These are phyloP conservation scores for Capronia americana DNA, from an alignment of 2,329 filamentous ascomycete genomes.

Conservation along the genomic window DNA sequence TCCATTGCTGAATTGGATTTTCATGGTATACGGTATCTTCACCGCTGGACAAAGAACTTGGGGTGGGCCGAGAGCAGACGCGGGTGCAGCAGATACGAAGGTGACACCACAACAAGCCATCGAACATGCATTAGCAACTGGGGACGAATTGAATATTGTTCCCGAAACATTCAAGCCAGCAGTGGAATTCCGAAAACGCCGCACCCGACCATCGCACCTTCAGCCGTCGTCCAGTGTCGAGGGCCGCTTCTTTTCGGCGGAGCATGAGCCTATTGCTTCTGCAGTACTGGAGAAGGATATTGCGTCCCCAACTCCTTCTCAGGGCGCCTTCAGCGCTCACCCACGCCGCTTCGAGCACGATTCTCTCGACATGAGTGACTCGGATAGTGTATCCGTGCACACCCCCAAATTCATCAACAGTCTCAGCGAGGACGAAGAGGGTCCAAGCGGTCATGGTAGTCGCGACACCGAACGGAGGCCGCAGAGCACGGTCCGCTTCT, in stretches of 20 bases:
- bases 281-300: slow-evolving; percentile 48
- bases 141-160: slow-evolving; percentile 88
- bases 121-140: slow-evolving; percentile 75
- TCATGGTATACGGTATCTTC: slow-evolving; percentile 97
- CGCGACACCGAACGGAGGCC: slow-evolving; percentile 2
- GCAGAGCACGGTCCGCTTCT: slow-evolving; percentile 4
- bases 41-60: slow-evolving; percentile 93
- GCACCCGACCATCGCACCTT: slow-evolving; percentile 55
- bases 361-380: slow-evolving; percentile 38
- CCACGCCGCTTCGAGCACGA: slow-evolving; percentile 30
- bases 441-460: slow-evolving; percentile 2
- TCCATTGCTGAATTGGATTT: slow-evolving; percentile 97
- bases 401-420: slow-evolving; percentile 34
- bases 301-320: slow-evolving; percentile 23
- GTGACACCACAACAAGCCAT: slow-evolving; percentile 84
- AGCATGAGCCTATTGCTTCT: slow-evolving; percentile 67
- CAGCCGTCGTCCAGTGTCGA: slow-evolving; percentile 77
- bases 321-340: slow-evolving; percentile 18
- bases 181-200: slow-evolving; percentile 40
- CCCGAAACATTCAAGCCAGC: slow-evolving; percentile 77
- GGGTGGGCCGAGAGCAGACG: slow-evolving; percentile 91
- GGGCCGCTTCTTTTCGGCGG: slow-evolving; percentile 76
- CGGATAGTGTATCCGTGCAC: slow-evolving; percentile 38
- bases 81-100: slow-evolving; percentile 75
- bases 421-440: slow-evolving; percentile 24